Percentiles rank a stretch among this genome's conserved stretches.
Conservation (phyloP, 345 rosid genomes). For the Eutrema heterophyllum region DNA sequence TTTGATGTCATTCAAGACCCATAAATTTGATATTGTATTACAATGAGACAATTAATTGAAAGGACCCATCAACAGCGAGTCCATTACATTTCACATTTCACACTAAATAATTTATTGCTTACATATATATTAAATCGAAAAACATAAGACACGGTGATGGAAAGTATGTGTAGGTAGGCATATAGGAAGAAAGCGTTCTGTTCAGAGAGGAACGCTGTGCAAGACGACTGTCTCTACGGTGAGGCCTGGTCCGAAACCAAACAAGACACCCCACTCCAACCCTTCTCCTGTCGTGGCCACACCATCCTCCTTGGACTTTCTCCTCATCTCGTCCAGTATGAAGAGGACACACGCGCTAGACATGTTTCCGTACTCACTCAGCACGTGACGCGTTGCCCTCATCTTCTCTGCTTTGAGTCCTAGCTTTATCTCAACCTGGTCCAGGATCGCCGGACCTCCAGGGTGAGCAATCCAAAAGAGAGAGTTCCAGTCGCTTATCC, state of each 20-base stretch:
- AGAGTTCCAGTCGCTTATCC: conserved; percentile 76
- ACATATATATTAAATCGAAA: neutral
- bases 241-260: conserved; percentile 89
- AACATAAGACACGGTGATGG: neutral
- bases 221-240: conserved; percentile 75
- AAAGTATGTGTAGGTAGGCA: conserved; percentile 4
- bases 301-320: conserved; percentile 47
- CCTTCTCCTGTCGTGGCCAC: conserved; percentile 71
- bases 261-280: conserved; percentile 76
- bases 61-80: neutral
- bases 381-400: conserved; percentile 52
- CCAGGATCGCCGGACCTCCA: conserved; percentile 68
- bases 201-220: conserved; percentile 46
- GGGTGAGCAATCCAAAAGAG: conserved; percentile 81
- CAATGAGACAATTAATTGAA: neutral
- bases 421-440: conserved; percentile 53
- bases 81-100: neutral
- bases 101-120: conserved; percentile 12
- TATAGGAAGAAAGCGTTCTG: neutral
- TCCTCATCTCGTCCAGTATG: conserved; percentile 77
- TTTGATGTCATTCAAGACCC: neutral
- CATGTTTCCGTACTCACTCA: conserved; percentile 78
- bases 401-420: conserved; percentile 51
- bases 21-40: neutral
- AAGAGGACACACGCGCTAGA: conserved; percentile 78